phyloP scores from a whole-genome alignment of 1,284 basidiomycete species.

The Ustilago esculenta region DNA sequence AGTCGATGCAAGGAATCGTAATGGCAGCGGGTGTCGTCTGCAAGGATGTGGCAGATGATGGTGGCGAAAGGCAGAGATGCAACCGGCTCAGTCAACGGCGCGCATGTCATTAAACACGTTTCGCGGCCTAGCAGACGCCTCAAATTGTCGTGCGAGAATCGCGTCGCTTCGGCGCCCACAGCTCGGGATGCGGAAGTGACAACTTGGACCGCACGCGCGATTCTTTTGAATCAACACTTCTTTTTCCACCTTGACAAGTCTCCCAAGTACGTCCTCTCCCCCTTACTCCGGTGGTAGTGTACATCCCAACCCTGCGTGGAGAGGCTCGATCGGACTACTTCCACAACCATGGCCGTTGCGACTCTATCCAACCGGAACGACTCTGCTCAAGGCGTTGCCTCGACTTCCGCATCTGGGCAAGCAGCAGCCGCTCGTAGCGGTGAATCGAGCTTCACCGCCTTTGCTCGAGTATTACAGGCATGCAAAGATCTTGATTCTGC shows the following conservation, averaged over 20 bases:
- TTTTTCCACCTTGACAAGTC: background rate
- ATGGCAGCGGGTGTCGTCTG: constrained; percentile 37
- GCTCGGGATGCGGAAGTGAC: constrained; percentile 31
- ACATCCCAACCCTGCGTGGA: background rate
- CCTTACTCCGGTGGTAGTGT: too few species aligned
- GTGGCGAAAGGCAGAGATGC: constrained; percentile 46
- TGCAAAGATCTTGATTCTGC: constrained; percentile 46
- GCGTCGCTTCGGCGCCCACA: constrained; percentile 1
- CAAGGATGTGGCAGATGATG: constrained; percentile 44
- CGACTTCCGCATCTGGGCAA: constrained; percentile 17
- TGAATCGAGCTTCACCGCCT: constrained; percentile 56
- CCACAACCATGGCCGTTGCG: constrained; percentile 13
- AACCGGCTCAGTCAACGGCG: background rate
- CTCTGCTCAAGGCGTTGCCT: constrained; percentile 17
- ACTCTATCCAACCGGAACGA: constrained; percentile 5
- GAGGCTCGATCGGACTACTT: background rate
- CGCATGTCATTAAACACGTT: constrained; percentile 12
- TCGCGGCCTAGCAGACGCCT: background rate
- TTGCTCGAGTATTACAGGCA: constrained; percentile 51
- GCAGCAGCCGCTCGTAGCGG: constrained; percentile 11
- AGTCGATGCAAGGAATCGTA: constrained; percentile 23
- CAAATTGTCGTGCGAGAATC: constrained; percentile 21
- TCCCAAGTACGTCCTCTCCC: too few species aligned
- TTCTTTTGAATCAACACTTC: constrained; percentile 27
- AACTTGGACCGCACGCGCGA: constrained; percentile 11